Percentiles rank a stretch among this genome's conserved stretches.
phyloP scores from a whole-genome alignment of 768 basidiomycete species.

The Leccinum subtestaceum region DNA sequence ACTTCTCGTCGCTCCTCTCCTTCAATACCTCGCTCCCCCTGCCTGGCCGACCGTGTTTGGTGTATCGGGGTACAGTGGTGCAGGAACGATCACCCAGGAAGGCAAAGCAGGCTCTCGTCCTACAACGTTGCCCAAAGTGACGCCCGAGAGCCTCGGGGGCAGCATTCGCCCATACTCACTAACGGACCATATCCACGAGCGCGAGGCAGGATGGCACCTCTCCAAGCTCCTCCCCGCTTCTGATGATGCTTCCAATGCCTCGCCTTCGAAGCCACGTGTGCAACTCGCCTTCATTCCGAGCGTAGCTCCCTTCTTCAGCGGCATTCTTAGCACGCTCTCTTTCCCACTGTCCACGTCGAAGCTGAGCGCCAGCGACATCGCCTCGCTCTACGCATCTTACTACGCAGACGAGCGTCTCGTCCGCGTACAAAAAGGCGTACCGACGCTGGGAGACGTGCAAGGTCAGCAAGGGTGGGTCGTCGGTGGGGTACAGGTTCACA shows the following conservation, averaged over 20 bases:
- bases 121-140: constrained; percentile 76
- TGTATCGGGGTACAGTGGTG: constrained; percentile 92
- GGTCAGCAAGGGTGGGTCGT: constrained; percentile 85
- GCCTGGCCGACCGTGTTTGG: constrained; percentile 85
- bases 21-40: constrained; percentile 59
- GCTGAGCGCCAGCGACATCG: constrained; percentile 71
- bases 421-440: constrained; percentile 63
- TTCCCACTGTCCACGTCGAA: constrained; percentile 65
- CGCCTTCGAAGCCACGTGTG: constrained; percentile 26
- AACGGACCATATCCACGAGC: constrained; percentile 98
- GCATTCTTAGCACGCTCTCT: constrained; percentile 85
- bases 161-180: constrained; percentile 83
- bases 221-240: constrained; percentile 47
- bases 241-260: not conserved
- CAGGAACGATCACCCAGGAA: constrained; percentile 75
- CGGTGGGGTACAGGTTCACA: constrained; percentile 93
- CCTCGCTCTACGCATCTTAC: constrained; percentile 68
- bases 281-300: constrained; percentile 83
- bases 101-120: constrained; percentile 64
- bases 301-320: constrained; percentile 94
- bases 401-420: constrained; percentile 78
- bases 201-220: constrained; percentile 87
- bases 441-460: constrained; percentile 71
- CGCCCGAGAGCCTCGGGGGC: constrained; percentile 68
- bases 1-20: constrained; percentile 85